phyloP scores from a whole-genome alignment of 2,329 filamentous ascomycete species.

The Beauveria medogensis region DNA sequence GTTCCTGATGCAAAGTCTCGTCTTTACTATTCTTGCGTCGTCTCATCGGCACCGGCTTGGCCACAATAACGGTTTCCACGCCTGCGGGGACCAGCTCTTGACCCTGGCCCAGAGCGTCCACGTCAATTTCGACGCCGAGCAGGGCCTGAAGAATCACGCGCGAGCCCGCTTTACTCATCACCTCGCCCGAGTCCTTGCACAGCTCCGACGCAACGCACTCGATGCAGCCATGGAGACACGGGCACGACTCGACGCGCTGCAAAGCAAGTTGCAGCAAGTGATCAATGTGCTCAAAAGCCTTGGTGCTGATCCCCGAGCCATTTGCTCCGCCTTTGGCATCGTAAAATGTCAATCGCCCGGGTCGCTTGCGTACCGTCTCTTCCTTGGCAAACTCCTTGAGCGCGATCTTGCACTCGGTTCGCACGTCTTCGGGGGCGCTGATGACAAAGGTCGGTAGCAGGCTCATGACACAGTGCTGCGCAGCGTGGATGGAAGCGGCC shows the following conservation, averaged over 20 bases:
- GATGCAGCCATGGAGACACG: constrained; percentile 71
- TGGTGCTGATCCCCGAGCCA: constrained; percentile 80
- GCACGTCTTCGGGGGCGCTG: constrained; percentile 80
- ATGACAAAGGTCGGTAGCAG: constrained; percentile 89
- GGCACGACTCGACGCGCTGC: constrained; percentile 65
- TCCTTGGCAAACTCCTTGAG: constrained; percentile 76
- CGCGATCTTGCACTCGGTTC: constrained; percentile 87
- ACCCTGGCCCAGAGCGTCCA: constrained; percentile 80
- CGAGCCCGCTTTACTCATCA: constrained; percentile 88
- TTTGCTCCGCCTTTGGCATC: constrained; percentile 82
- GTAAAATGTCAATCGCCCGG: constrained; percentile 86
- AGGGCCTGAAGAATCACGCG: constrained; percentile 72
- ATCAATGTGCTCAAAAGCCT: constrained; percentile 90
- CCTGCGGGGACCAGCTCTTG: constrained; percentile 64
- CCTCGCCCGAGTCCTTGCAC: constrained; percentile 79
- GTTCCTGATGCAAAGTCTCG: constrained; percentile 10
- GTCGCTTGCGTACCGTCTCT: constrained; percentile 67
- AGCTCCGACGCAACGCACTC: constrained; percentile 83
- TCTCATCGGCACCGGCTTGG: constrained; percentile 52
- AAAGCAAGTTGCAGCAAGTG: constrained; percentile 68
- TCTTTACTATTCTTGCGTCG: constrained; percentile 8
- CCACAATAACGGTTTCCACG: constrained; percentile 74
- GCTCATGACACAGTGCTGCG: constrained; percentile 82
- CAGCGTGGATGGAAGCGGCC: constrained; percentile 86
- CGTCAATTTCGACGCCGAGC: constrained; percentile 68